These are phyloP conservation scores for Teunomyces lycoperdinae DNA, from an alignment of 805 yeast species.

Conservation along the genomic window DNA sequence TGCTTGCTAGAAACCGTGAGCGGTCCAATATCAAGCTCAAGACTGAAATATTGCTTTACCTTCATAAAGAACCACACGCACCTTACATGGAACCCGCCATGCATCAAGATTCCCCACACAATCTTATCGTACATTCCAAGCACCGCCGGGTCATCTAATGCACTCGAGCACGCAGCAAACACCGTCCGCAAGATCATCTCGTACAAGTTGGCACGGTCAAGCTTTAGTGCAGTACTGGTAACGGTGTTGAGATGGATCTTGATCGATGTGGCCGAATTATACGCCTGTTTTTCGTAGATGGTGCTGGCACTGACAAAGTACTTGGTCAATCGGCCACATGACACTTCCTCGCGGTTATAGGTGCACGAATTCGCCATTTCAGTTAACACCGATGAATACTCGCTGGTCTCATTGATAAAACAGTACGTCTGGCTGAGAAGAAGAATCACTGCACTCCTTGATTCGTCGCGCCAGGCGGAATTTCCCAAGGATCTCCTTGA, in stretches of 20 bases:
- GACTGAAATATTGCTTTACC: slow-evolving; percentile 27
- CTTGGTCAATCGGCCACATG: slow-evolving; percentile 1
- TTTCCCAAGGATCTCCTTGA: not conserved
- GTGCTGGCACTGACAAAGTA: slow-evolving; percentile 20
- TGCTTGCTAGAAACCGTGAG: slow-evolving; percentile 20
- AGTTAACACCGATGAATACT: not conserved
- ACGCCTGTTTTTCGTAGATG: slow-evolving; percentile 19
- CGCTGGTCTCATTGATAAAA: not conserved
- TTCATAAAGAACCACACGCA: slow-evolving; percentile 42
- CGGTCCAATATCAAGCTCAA: slow-evolving; percentile 21
- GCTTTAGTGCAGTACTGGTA: slow-evolving; percentile 8
- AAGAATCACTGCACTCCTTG: not conserved
- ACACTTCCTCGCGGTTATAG: not conserved
- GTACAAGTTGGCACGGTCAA: slow-evolving; percentile 13
- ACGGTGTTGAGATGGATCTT: slow-evolving; percentile 7
- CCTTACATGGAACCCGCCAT: slow-evolving; percentile 44
- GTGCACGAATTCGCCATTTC: not conserved
- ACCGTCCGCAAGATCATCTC: slow-evolving; percentile 40
- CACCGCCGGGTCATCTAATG: slow-evolving; percentile 37
- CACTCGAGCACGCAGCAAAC: slow-evolving; percentile 27
- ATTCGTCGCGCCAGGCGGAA: not conserved
- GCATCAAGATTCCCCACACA: slow-evolving; percentile 40
- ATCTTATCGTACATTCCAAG: slow-evolving; percentile 34
- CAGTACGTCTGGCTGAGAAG: slow-evolving; percentile 1
- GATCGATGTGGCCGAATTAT: slow-evolving; percentile 5